Conservation (phyloP, 441 rosid species). For the Eutrema salsugineum region DNA sequence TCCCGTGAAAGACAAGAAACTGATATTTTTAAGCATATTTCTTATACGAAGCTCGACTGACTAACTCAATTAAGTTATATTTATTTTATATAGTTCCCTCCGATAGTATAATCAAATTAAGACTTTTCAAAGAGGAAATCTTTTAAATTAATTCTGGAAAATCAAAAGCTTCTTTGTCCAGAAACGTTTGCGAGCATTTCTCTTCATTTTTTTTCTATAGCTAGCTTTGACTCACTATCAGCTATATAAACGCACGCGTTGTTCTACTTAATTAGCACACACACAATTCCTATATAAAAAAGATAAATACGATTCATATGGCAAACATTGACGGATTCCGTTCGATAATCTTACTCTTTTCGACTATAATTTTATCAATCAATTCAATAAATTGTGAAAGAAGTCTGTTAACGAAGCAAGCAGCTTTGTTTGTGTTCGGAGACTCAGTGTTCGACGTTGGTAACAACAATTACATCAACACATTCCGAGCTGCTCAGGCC, state of each 20-base stretch:
- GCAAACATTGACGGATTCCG: not conserved
- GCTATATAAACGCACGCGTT: not conserved
- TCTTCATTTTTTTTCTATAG: not conserved
- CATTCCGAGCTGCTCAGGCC: conserved; percentile 49
- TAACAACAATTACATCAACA: conserved; percentile 62
- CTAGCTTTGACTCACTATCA: conserved; percentile 1
- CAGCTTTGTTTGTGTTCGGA: conserved; percentile 49
- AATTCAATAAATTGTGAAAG: not conserved
- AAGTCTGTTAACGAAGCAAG: not conserved
- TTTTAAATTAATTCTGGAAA: not conserved
- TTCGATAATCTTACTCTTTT: not conserved
- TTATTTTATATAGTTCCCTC: not conserved
- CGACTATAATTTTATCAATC: not conserved
- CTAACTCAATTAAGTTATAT: not conserved
- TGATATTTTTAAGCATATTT: not conserved
- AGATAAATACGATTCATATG: not conserved
- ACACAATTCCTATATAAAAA: not conserved
- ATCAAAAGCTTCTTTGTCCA: not conserved
- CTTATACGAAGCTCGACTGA: conserved; percentile 1
- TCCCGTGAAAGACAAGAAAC: conserved; percentile 17
- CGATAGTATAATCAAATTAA: not conserved
- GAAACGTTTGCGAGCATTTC: not conserved
- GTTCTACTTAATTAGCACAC: not conserved
- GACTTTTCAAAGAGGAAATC: not conserved
- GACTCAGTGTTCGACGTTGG: conserved; percentile 60